These are phyloP conservation scores for Dichotomocladium elegans DNA, from an alignment of 371 early-diverging fungal species.

Conservation along the genomic window DNA sequence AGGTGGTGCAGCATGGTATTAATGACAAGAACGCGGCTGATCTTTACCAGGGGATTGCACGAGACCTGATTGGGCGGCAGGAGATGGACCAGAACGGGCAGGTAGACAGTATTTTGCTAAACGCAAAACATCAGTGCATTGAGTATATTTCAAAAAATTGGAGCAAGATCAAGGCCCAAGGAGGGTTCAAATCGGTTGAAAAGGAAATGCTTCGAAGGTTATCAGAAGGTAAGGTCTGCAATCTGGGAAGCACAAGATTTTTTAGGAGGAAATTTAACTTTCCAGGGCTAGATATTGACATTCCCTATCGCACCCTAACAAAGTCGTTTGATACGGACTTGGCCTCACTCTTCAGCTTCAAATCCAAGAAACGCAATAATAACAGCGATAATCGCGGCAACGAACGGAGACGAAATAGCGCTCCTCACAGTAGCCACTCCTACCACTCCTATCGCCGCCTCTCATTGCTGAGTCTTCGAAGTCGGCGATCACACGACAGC, in stretches of 20 bases:
- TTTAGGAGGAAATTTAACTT: neutral
- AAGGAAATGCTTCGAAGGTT: constrained; percentile 22
- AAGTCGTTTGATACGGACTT: constrained; percentile 29
- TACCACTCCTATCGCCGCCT: neutral
- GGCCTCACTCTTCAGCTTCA: constrained; percentile 24
- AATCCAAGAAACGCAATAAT: constrained; percentile 5
- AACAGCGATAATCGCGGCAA: no score
- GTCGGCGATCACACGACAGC: constrained; percentile 3
- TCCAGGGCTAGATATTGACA: constrained; percentile 20
- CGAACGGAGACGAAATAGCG: no score
- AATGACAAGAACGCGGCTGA: constrained; percentile 36
- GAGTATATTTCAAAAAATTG: constrained; percentile 34
- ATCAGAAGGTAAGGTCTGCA: constrained; percentile 20
- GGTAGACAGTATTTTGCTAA: constrained; percentile 32
- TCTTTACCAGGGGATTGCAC: constrained; percentile 43
- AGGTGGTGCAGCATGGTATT: constrained; percentile 34
- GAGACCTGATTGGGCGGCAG: constrained; percentile 40
- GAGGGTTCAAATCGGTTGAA: constrained; percentile 33
- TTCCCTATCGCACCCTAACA: constrained; percentile 32
- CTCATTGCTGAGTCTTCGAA: constrained; percentile 4
- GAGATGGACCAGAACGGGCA: constrained; percentile 39
- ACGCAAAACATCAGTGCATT: constrained; percentile 24
- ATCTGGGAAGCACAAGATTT: neutral
- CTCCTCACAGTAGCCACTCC: no score
- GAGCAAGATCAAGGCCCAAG: constrained; percentile 29